phyloP scores from a whole-genome alignment of 768 basidiomycete genomes.

The Lentinula sp. region DNA sequence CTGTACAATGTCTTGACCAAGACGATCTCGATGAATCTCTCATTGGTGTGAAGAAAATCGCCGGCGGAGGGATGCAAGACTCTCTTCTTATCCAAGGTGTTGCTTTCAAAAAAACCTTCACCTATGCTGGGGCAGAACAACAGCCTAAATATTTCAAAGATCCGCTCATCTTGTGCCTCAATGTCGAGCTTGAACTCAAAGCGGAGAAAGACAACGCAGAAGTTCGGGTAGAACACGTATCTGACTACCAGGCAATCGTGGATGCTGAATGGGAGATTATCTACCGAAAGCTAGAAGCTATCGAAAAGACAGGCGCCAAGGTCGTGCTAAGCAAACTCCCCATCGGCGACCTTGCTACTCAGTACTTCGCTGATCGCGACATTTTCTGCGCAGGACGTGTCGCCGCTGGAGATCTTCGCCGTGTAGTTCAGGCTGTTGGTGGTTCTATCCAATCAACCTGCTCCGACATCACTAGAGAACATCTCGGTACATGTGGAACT shows the following conservation, averaged over 20 bases:
- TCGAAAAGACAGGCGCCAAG: constrained; percentile 93
- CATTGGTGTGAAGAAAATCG: constrained; percentile 96
- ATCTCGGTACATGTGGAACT: constrained; percentile 87
- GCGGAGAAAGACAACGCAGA: constrained; percentile 99
- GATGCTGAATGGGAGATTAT: constrained; percentile 99
- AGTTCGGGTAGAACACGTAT: constrained; percentile 92
- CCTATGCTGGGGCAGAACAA: constrained; percentile 98
- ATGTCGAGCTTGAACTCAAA: constrained; percentile 97
- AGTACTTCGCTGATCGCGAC: constrained; percentile 98
- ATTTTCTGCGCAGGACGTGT: constrained; percentile 99
- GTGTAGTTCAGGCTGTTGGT: constrained; percentile 94
- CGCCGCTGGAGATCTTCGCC: constrained; percentile 78
- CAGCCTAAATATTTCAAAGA: constrained; percentile 90
- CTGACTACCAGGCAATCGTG: constrained; percentile 98
- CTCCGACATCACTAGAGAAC: constrained; percentile 83
- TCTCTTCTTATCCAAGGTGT: constrained; percentile 86
- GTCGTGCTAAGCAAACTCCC: constrained; percentile 97
- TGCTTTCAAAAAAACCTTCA: constrained; percentile 99
- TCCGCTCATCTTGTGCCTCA: constrained; percentile 88
- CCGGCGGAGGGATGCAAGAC: constrained; percentile 97
- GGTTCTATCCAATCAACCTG: constrained; percentile 94
- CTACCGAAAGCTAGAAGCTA: constrained; percentile 93
- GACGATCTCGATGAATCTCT: constrained; percentile 91
- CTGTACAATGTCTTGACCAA: constrained; percentile 88
- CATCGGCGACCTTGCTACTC: constrained; percentile 96